These are phyloP conservation scores for Globisporangium lucens DNA, from an alignment of 352 stramenopile species.

Conservation along the genomic window DNA sequence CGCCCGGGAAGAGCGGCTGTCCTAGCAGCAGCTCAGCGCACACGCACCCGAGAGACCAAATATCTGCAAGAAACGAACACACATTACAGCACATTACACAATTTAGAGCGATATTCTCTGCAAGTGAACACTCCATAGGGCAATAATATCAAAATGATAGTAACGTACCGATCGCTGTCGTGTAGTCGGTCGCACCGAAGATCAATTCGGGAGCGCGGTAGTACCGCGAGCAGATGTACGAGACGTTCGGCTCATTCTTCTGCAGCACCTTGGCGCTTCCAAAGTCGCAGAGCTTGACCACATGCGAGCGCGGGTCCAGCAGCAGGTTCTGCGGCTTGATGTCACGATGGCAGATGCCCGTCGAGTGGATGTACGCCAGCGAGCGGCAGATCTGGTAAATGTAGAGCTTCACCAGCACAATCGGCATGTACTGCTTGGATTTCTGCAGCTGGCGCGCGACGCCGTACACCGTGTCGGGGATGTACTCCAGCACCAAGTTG, in stretches of 20 bases:
- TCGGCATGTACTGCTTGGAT: constrained; percentile 95
- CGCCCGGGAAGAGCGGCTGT: constrained; percentile 97
- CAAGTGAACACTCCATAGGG: not conserved
- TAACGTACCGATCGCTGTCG: constrained; percentile 92
- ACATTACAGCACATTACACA: not conserved
- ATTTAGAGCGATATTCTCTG: not conserved
- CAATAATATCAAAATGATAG: not conserved
- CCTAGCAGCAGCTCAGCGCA: constrained; percentile 97
- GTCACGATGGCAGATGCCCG: constrained; percentile 98
- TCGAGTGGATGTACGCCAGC: constrained; percentile 97
- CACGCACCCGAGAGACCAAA: constrained; percentile 97
- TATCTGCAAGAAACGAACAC: constrained; percentile 68
- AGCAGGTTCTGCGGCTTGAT: constrained; percentile 99
- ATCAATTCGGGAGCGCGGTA: constrained; percentile 99
- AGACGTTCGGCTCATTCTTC: constrained; percentile 98
- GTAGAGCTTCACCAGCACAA: constrained; percentile 99
- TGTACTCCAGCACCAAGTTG: constrained; percentile 99
- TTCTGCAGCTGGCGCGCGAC: constrained; percentile 96
- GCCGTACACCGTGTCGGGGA: constrained; percentile 98
- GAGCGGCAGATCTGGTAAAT: constrained; percentile 99
- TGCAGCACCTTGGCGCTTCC: constrained; percentile 95
- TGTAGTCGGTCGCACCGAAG: constrained; percentile 99
- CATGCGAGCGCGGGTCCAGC: constrained; percentile 95
- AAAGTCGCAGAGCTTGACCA: constrained; percentile 99
- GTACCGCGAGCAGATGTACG: constrained; percentile 99